These are phyloP conservation scores for Phytophthora citricola DNA, from an alignment of 352 stramenopile genomes.

Conservation along the genomic window DNA sequence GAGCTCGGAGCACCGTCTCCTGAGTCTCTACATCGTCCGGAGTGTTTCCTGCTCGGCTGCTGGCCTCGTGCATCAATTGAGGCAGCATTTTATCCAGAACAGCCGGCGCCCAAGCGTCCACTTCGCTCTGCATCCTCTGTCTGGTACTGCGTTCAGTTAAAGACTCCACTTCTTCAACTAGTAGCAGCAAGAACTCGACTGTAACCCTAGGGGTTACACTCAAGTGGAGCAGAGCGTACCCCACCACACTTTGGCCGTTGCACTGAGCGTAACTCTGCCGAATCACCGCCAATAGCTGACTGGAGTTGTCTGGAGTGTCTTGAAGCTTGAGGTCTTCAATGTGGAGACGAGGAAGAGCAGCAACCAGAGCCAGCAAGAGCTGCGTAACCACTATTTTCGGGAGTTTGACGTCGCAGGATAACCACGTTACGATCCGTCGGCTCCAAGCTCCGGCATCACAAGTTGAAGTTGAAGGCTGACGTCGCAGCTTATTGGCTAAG, in stretches of 20 bases:
- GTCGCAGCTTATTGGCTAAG: slow-evolving; percentile 81
- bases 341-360: slow-evolving; percentile 59
- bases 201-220: slow-evolving; percentile 48
- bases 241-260: slow-evolving; percentile 50
- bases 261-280: slow-evolving; percentile 25
- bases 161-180: slow-evolving; percentile 71
- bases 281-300: slow-evolving; percentile 17
- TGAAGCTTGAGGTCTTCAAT: slow-evolving; percentile 42
- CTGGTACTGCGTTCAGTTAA: slow-evolving; percentile 53
- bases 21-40: slow-evolving; percentile 48
- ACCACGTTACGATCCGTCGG: slow-evolving; percentile 63
- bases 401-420: slow-evolving; percentile 43
- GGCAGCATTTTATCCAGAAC: slow-evolving; percentile 76
- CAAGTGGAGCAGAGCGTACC: slow-evolving; percentile 66
- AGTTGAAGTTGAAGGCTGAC: slow-evolving; percentile 50
- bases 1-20: slow-evolving; percentile 62
- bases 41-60: slow-evolving; percentile 12
- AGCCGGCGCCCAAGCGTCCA: slow-evolving; percentile 60
- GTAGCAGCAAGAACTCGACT: slow-evolving; percentile 66
- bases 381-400: slow-evolving; percentile 81
- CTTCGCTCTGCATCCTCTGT: slow-evolving; percentile 63
- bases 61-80: slow-evolving; percentile 76
- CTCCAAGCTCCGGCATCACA: slow-evolving; percentile 40
- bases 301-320: slow-evolving; percentile 9
- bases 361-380: slow-evolving; percentile 72